Evolutionary conservation across 140 eudicot genomes (phyloP).

Genomic region (Ambrosia hybrid): DNA sequence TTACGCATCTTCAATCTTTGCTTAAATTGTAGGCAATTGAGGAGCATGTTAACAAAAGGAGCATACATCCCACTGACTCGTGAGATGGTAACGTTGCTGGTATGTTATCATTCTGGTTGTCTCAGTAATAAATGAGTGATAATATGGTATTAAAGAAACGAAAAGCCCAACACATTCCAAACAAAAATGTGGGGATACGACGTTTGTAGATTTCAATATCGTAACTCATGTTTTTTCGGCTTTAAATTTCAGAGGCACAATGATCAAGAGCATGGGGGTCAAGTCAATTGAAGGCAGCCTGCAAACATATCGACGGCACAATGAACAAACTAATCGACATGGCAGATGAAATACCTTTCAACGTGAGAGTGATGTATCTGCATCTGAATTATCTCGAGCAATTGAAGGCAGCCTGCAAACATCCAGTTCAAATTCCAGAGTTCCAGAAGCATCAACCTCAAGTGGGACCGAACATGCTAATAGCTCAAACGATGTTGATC

Average conservation of each 20-base stretch:
- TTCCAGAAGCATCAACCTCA: constrained; percentile 38
- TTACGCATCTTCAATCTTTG: constrained; percentile 8
- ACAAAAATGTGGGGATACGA: neutral
- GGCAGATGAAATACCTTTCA: constrained; percentile 64
- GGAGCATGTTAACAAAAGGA: too few relatives aligned
- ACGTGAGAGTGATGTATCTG: constrained; percentile 63
- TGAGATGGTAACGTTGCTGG: too few relatives aligned
- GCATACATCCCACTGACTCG: too few relatives aligned
- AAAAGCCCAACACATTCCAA: neutral
- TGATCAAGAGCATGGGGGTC: constrained; percentile 94
- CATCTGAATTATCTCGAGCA: constrained; percentile 68
- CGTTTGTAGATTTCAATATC: neutral
- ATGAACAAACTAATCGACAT: constrained; percentile 70
- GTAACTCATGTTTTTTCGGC: constrained; percentile 15
- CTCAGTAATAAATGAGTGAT: neutral
- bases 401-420: constrained; percentile 81
- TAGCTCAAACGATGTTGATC: constrained; percentile 33
- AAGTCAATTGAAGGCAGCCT: constrained; percentile 92
- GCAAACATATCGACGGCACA: constrained; percentile 71
- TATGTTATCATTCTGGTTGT: neutral
- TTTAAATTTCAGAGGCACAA: constrained; percentile 71
- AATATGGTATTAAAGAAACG: neutral
- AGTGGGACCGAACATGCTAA: constrained; percentile 17
- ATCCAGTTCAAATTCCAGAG: constrained; percentile 26
- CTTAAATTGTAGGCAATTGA: constrained; percentile 70